phyloP scores from a whole-genome alignment of 257 asterid genomes.

The Penstemon newberryi region DNA sequence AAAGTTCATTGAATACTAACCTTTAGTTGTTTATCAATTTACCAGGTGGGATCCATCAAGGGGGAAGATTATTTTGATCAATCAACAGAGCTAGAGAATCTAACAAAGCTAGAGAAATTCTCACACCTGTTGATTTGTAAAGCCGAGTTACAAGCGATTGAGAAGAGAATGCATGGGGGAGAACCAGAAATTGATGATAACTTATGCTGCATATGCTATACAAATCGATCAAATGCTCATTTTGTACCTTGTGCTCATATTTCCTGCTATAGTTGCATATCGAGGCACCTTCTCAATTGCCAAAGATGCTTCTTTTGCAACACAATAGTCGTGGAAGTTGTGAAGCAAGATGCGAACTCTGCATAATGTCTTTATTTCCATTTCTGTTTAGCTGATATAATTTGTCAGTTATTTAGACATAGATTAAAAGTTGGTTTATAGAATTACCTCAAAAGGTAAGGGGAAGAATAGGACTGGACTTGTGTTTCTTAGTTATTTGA shows the following conservation, averaged over 20 bases:
- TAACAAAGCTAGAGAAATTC: constrained; percentile 65
- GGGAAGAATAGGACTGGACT: constrained; percentile 1
- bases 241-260: constrained; percentile 74
- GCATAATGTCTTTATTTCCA: constrained; percentile 19
- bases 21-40: constrained; percentile 11
- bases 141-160: constrained; percentile 49
- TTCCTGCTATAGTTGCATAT: constrained; percentile 85
- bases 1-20: constrained; percentile 17
- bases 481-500: constrained; percentile 23
- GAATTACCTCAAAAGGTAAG: constrained; percentile 20
- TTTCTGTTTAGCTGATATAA: background rate
- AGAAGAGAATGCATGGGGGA: constrained; percentile 35
- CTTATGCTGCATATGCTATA: constrained; percentile 84
- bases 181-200: constrained; percentile 52
- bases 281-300: constrained; percentile 86
- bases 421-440: constrained; percentile 26
- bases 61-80: constrained; percentile 57
- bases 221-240: constrained; percentile 53
- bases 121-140: constrained; percentile 57
- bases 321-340: constrained; percentile 58
- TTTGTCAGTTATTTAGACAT: constrained; percentile 9
- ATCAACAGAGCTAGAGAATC: constrained; percentile 56
- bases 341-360: constrained; percentile 31
- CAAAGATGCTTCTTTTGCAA: constrained; percentile 96
- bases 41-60: constrained; percentile 63